Evolutionary conservation across 1,139 yeast species (phyloP).

Genomic region (Spencermartinsiella ligniputridi): DNA sequence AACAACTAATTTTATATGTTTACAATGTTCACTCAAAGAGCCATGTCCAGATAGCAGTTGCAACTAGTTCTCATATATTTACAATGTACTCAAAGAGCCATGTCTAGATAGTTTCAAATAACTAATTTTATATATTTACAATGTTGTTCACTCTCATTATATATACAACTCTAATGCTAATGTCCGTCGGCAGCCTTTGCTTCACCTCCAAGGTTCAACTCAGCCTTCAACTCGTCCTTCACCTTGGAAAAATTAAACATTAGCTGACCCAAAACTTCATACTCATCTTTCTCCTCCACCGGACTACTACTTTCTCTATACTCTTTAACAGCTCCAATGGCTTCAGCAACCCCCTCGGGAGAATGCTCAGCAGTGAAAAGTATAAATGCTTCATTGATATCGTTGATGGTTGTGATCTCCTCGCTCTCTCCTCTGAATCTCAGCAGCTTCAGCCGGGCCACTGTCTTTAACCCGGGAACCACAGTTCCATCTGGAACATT

Average conservation of each 20-base stretch:
- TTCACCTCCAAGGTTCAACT: no score
- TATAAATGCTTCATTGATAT: slow-evolving; percentile 49
- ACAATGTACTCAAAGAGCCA: no score
- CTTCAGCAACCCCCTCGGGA: slow-evolving; percentile 45
- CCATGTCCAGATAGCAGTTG: no score
- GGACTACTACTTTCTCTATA: slow-evolving; percentile 21
- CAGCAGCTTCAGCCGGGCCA: slow-evolving; percentile 61
- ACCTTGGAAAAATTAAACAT: slow-evolving; percentile 17
- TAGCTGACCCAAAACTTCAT: slow-evolving; percentile 15
- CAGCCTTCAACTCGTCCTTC: slow-evolving; percentile 5
- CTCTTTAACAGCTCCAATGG: slow-evolving; percentile 48
- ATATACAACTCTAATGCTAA: no score
- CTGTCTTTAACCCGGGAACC: slow-evolving; percentile 60
- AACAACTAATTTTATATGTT: no score
- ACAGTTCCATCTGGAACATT: slow-evolving; percentile 56
- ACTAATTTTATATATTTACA: no score
- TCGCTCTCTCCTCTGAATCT: slow-evolving; percentile 37
- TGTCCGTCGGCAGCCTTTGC: no score
- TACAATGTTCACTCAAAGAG: no score
- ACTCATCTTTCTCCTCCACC: slow-evolving; percentile 11
- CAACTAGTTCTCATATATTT: no score
- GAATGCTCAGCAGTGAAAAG: slow-evolving; percentile 45
- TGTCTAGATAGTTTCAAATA: no score
- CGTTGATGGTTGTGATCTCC: slow-evolving; percentile 28
- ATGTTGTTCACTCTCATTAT: no score